Percentiles rank a stretch among this genome's conserved stretches.
Evolutionary conservation across 495 filamentous ascomycete species (phyloP).

Genomic region (Neurospora sp.): DNA sequence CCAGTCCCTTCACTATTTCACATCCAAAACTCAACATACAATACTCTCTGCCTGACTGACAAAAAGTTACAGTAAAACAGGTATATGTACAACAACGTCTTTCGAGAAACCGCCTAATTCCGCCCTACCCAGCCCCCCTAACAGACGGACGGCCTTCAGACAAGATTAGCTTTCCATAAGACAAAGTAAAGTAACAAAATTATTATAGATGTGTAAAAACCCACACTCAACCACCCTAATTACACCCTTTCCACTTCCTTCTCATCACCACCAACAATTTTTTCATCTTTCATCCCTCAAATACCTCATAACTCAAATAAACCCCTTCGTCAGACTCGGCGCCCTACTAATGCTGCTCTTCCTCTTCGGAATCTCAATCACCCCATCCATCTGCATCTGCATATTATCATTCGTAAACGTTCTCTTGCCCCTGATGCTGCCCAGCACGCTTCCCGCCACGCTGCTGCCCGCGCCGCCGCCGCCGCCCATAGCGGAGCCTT

Average conservation of each 20-base stretch:
- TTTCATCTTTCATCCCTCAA: background rate
- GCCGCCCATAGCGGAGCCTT: slow-evolving; percentile 24
- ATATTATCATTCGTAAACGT: slow-evolving; percentile 25
- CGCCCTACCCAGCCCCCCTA: background rate
- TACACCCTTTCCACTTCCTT: too few species aligned
- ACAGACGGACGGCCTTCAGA: background rate
- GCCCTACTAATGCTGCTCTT: slow-evolving; percentile 46
- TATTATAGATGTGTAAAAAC: background rate
- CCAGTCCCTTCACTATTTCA: background rate
- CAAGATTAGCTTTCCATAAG: background rate
- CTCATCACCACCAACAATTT: too few species aligned
- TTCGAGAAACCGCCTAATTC: background rate
- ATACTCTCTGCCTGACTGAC: background rate
- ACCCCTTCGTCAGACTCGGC: slow-evolving; percentile 46
- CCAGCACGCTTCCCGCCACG: slow-evolving; percentile 14
- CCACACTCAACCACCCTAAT: background rate
- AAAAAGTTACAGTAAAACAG: background rate
- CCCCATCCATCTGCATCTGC: slow-evolving; percentile 23
- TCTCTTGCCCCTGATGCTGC: slow-evolving; percentile 27
- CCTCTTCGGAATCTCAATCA: slow-evolving; percentile 40
- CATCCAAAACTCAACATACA: background rate
- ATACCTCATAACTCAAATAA: slow-evolving; percentile 26
- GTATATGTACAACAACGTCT: too few species aligned
- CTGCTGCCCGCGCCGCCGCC: slow-evolving; percentile 19
- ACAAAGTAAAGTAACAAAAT: background rate